A percentile compares a stretch with the other conserved stretches of the same genome.
Evolutionary conservation across 2,329 filamentous ascomycete genomes (phyloP).

Genomic region (Paecilomyces dactylethromorphus): DNA sequence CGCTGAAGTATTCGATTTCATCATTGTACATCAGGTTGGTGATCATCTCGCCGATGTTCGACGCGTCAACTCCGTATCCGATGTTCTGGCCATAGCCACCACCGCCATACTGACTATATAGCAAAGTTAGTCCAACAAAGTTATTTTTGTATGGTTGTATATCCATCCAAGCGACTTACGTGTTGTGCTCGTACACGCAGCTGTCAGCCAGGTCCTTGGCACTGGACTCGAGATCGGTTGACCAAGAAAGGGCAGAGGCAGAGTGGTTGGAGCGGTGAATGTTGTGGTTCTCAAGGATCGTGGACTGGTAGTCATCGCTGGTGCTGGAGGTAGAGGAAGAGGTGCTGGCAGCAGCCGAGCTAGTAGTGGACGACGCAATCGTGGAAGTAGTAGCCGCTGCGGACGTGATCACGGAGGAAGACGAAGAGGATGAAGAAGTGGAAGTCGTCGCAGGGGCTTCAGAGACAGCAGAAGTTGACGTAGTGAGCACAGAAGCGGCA

Average conservation of each 20-base stretch:
- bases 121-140: slow-evolving; percentile 3
- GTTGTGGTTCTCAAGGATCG: slow-evolving; percentile 69
- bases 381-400: slow-evolving; percentile 4
- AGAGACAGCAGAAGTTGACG: slow-evolving; percentile 1
- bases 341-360: slow-evolving; percentile 5
- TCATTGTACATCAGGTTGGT: slow-evolving; percentile 85
- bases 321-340: slow-evolving; percentile 2
- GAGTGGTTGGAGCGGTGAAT: slow-evolving; percentile 78
- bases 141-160: too few species aligned
- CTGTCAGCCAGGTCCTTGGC: slow-evolving; percentile 57
- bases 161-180: slow-evolving; percentile 47
- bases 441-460: slow-evolving; percentile 2
- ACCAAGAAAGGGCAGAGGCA: slow-evolving; percentile 59
- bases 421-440: not conserved
- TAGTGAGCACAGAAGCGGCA: not conserved
- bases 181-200: slow-evolving; percentile 71
- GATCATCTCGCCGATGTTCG: slow-evolving; percentile 60
- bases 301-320: slow-evolving; percentile 24
- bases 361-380: slow-evolving; percentile 3
- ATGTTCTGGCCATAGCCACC: slow-evolving; percentile 88
- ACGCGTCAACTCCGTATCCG: slow-evolving; percentile 56
- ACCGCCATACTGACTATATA: slow-evolving; percentile 43
- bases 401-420: slow-evolving; percentile 1
- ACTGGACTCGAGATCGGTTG: slow-evolving; percentile 54
- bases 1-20: slow-evolving; percentile 56